phyloP scores from a whole-genome alignment of 768 basidiomycete species.

The Nidularia sp. region DNA sequence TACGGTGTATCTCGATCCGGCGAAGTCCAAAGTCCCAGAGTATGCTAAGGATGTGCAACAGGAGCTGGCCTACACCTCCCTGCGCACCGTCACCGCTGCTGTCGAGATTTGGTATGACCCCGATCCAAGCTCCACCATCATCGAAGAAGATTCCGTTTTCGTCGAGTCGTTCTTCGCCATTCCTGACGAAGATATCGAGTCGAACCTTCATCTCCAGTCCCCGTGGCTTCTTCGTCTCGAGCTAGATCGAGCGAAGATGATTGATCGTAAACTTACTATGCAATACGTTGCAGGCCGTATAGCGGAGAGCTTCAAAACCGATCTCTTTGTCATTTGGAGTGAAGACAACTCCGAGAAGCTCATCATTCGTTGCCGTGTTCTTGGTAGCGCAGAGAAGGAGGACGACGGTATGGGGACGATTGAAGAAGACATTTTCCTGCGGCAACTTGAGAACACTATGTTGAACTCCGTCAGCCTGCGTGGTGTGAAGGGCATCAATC shows the following conservation, averaged over 20 bases:
- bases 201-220: slow-evolving; percentile 86
- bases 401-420: slow-evolving; percentile 71
- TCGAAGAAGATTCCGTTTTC: slow-evolving; percentile 93
- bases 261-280: slow-evolving; percentile 96
- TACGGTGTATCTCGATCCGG: slow-evolving; percentile 82
- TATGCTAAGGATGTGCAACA: slow-evolving; percentile 88
- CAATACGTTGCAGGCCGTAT: slow-evolving; percentile 91
- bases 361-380: slow-evolving; percentile 92
- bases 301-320: slow-evolving; percentile 90
- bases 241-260: slow-evolving; percentile 95
- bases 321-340: slow-evolving; percentile 97
- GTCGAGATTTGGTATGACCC: slow-evolving; percentile 99
- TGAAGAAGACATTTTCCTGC: slow-evolving; percentile 95
- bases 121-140: slow-evolving; percentile 84
- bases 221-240: slow-evolving; percentile 97
- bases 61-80: slow-evolving; percentile 88
- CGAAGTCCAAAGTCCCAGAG: slow-evolving; percentile 54
- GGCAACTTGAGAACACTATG: slow-evolving; percentile 95
- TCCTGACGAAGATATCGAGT: slow-evolving; percentile 93
- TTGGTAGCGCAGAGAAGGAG: slow-evolving; percentile 81
- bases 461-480: slow-evolving; percentile 92
- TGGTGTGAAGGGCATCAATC: slow-evolving; percentile 85
- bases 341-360: slow-evolving; percentile 99
- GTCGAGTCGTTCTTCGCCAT: slow-evolving; percentile 99
- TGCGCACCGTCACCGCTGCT: slow-evolving; percentile 90